phyloP scores from a whole-genome alignment of 2,329 filamentous ascomycete genomes.

The Delphinella strobiligena region DNA sequence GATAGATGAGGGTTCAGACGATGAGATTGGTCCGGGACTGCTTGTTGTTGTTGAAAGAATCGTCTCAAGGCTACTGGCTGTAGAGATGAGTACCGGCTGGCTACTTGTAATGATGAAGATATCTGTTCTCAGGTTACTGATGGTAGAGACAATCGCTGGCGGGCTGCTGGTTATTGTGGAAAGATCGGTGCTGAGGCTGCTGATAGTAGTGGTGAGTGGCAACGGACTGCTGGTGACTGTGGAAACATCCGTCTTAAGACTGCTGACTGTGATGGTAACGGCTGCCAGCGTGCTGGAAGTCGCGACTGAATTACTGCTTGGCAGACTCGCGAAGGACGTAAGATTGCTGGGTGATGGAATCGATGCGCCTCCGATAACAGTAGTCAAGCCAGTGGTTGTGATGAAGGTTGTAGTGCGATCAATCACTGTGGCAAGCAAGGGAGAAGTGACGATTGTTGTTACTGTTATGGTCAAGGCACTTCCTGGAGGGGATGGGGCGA shows the following conservation, averaged over 20 bases:
- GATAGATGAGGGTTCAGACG: too few relatives aligned
- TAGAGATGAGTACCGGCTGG: neutral
- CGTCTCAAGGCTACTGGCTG: neutral
- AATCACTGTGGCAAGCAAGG: neutral
- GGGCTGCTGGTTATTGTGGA: neutral
- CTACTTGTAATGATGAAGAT: neutral
- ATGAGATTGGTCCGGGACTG: neutral
- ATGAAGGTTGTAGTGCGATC: neutral
- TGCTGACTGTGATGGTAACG: too few relatives aligned
- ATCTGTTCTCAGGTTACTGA: neutral
- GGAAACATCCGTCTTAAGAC: neutral
- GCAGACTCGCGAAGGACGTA: too few relatives aligned
- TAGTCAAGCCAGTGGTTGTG: neutral
- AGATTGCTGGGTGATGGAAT: too few relatives aligned
- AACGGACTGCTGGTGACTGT: neutral
- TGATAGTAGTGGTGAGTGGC: neutral
- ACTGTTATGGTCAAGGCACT: neutral
- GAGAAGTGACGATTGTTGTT: neutral
- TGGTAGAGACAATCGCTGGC: neutral
- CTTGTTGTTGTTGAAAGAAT: conserved; percentile 6
- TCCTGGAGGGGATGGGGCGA: too few relatives aligned
- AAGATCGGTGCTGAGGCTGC: neutral
- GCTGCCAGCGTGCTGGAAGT: too few relatives aligned
- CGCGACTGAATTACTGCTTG: too few relatives aligned
- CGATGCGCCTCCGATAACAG: too few relatives aligned